Evolutionary conservation across 2,329 filamentous ascomycete genomes (phyloP), one percentile per base, ranked within the genome.

Genomic region (Colletotrichum eleusines): DNA sequence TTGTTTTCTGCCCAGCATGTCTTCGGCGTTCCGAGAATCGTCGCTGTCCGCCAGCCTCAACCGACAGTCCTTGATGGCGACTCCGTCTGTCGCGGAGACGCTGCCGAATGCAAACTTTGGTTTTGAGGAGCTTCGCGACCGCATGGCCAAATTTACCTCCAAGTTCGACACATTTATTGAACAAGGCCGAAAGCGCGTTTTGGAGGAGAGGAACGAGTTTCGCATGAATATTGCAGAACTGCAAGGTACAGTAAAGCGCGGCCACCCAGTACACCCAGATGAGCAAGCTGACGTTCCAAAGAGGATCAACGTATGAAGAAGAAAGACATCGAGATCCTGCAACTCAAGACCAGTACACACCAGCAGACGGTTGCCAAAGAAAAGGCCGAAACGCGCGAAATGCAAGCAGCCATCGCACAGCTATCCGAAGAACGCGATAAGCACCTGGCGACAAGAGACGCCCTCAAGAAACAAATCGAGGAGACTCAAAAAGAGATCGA

Each of bases 81-180:
- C 85, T 57, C 88, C 90, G 18, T 92, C 91, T 8, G 89, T 93
- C 83, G 91, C 91, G 51, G 92, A 94, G 79, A 89, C 90, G 60
- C 89, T 99, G 11, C 96, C 96, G 44, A 93, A 88, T 79, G 93
- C 97, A 81, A 94, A 97, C 81, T 98, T 99, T 80, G 94, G 94
- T 69, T 98, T 98, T 81, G 95, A 98, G 76, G 94, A 98, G 75
- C 83, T 99, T 78, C 95, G 95, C 82, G 94, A 95, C 77, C 93
- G 94, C 82, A 98, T 99, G 96, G 88, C 91, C 64, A 94, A 93
- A 73, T 99, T 99, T 80, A 98, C 93, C 0, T 88, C 90, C 11
- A 92, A 90, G 76, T 99, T 99, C 76, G 96, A 99, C 79, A 90
- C 91, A 0, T 98, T 98, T 76, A 98, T 99, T 73, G 95, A 97